A percentile compares a stretch with the other conserved stretches of the same genome.
Conservation (phyloP, 2,329 filamentous ascomycete genomes). For the Ceratocystis variospora region DNA sequence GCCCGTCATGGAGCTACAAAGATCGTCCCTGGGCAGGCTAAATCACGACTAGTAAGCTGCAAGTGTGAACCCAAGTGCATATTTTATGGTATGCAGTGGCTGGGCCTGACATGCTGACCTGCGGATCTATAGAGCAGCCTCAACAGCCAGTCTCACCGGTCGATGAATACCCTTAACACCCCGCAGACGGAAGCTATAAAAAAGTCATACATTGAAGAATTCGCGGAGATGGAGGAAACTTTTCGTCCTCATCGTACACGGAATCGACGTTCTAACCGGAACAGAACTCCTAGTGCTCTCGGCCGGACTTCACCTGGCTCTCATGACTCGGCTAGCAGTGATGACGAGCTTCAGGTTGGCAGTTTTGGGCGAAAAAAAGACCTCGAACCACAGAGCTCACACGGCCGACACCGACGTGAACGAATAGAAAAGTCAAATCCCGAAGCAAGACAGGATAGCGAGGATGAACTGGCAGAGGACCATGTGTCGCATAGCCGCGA, state of each 20-base stretch:
- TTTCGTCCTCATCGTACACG: constrained; percentile 1
- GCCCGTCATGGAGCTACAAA: constrained; percentile 5
- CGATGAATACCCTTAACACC: background rate
- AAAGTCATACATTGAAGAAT: constrained; percentile 1
- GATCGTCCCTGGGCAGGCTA: constrained; percentile 2
- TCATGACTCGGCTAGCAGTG: background rate
- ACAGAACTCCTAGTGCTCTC: background rate
- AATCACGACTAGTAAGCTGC: constrained; percentile 8
- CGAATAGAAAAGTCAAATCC: constrained; percentile 1
- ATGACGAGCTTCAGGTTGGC: constrained; percentile 11
- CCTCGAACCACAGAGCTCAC: background rate
- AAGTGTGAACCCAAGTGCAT: background rate
- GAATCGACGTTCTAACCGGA: background rate
- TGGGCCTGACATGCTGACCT: background rate
- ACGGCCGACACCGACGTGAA: background rate
- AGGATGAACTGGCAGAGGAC: constrained; percentile 11
- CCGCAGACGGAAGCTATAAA: background rate
- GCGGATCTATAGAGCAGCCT: background rate
- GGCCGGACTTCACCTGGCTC: background rate
- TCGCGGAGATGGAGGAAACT: background rate
- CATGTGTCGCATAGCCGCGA: background rate
- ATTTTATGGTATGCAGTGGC: background rate
- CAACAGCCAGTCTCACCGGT: background rate
- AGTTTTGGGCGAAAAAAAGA: background rate
- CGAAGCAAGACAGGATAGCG: background rate